Percentiles rank a stretch among this genome's conserved stretches.
Conservation (phyloP, 768 basidiomycete species). For the Dendrothele bispora region DNA sequence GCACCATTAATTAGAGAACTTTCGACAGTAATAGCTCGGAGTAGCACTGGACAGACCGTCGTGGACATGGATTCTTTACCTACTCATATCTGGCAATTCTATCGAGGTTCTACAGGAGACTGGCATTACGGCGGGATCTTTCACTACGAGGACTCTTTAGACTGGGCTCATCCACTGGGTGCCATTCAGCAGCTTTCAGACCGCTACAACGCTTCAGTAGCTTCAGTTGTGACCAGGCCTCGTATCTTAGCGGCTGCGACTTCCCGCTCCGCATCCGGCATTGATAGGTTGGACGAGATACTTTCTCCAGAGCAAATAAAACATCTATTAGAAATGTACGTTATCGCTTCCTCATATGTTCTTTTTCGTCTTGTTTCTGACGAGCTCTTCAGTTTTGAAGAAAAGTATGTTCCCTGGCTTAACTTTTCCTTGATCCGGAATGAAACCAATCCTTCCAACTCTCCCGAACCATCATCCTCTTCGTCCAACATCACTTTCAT, state of each 20-base stretch:
- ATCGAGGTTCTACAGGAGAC: conserved; percentile 31
- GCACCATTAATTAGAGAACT: too few relatives aligned
- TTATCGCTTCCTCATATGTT: neutral
- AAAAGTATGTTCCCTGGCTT: conserved; percentile 41
- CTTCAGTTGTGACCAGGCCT: conserved; percentile 11
- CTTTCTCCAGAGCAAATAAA: conserved; percentile 30
- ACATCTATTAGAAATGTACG: conserved; percentile 31
- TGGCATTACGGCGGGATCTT: too few relatives aligned
- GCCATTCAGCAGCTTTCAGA: conserved; percentile 39
- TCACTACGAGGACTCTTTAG: too few relatives aligned
- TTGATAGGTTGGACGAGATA: conserved; percentile 24
- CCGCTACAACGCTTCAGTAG: conserved; percentile 4
- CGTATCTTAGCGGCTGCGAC: too few relatives aligned
- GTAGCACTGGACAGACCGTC: too few relatives aligned
- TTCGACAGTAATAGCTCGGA: too few relatives aligned
- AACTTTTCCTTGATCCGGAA: conserved; percentile 31
- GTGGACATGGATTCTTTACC: too few relatives aligned
- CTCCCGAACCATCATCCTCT: too few relatives aligned
- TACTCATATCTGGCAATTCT: conserved; percentile 32
- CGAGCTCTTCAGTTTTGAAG: conserved; percentile 31
- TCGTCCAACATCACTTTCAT: too few relatives aligned
- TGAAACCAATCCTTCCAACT: conserved; percentile 20
- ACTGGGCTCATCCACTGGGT: conserved; percentile 39
- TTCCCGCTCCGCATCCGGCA: conserved; percentile 21
- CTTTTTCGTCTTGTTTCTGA: neutral